These are phyloP conservation scores for Heteromeles arbutifolia DNA, from an alignment of 306 rosid genomes.

Conservation along the genomic window DNA sequence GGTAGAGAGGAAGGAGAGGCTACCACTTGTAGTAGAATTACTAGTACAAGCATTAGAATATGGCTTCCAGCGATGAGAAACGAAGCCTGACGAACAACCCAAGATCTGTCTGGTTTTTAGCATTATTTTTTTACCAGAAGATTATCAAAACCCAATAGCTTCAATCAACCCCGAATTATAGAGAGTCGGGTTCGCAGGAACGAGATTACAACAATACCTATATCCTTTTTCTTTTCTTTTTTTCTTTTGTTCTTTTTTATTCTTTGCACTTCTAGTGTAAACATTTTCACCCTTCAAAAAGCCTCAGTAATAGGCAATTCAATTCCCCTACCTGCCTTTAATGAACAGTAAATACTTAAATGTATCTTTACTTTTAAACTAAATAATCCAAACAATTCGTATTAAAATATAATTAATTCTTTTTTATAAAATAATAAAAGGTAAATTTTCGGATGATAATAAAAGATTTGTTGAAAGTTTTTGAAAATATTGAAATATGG, in stretches of 20 bases:
- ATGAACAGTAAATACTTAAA: rapidly evolving
- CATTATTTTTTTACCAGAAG: constrained; percentile 26
- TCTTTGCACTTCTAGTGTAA: no score
- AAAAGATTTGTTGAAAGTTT: no score
- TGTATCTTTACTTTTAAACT: no score
- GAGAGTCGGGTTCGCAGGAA: not conserved
- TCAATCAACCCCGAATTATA: not conserved
- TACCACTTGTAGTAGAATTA: not conserved
- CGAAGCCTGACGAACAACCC: constrained; percentile 45
- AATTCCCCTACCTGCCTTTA: no score
- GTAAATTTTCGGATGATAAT: no score
- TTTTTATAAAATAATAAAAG: no score
- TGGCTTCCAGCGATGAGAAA: constrained; percentile 39
- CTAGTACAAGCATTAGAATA: not conserved
- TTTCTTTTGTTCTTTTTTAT: not conserved
- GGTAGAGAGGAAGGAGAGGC: constrained; percentile 28
- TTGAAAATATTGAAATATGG: no score
- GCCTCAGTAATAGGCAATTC: no score
- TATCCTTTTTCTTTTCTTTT: no score
- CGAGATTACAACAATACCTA: not conserved
- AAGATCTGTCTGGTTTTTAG: constrained; percentile 53
- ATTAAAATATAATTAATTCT: no score
- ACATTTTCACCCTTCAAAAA: no score
- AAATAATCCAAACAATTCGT: no score
- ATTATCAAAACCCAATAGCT: not conserved